Base-by-base conservation (phyloP, 768 basidiomycete species). In the Phlegmacium glaucopus region DNA sequence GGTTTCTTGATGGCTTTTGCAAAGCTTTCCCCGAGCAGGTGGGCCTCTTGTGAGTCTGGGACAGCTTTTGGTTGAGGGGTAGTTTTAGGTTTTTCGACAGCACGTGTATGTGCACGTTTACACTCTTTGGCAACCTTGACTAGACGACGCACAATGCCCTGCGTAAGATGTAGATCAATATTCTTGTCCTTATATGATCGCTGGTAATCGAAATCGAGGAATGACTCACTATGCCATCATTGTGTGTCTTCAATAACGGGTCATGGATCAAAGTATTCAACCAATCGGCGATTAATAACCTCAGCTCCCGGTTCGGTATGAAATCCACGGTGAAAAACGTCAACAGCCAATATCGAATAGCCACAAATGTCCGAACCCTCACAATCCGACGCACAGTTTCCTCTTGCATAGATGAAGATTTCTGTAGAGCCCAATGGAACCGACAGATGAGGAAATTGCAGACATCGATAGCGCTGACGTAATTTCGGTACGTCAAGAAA, bases 251-350 rank as follows among this genome's bases (percentile, higher is more conserved):
- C 69, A 88, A 65, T 40, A 82, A 74, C n/a, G 85, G 83, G 68
- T 91, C 87, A 48, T 75, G 74, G 34, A 80, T 71, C 48, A 91
- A 65, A n/a, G 78, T 69, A 63, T 95, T 96, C 48, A 95, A 59
- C 90, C 90, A 94, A 39, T 77, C 75, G 13, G 90, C 80, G 39
- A 94, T 71, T 36, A 86, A 62, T 22, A 83, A 61, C 55, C 93
- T 75, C 59, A 95, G 66, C 56, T 87, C 88, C 49, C 82, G 78
- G 65, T 89, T 85, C 36, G 87, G 83, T 49, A 92, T 67, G 59
- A 94, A 95, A 62, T 96, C 93, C 53, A 90, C 86, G 42, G 77
- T 77, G 64, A 94, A 95, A 64, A 94, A 94, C 6, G 90, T 92
- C 59, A 91, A 69, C 38, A 95, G 63, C 93, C 94, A 96, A 60